Evolutionary conservation across 805 yeast species (phyloP).

Genomic region (Candida patagonica): DNA sequence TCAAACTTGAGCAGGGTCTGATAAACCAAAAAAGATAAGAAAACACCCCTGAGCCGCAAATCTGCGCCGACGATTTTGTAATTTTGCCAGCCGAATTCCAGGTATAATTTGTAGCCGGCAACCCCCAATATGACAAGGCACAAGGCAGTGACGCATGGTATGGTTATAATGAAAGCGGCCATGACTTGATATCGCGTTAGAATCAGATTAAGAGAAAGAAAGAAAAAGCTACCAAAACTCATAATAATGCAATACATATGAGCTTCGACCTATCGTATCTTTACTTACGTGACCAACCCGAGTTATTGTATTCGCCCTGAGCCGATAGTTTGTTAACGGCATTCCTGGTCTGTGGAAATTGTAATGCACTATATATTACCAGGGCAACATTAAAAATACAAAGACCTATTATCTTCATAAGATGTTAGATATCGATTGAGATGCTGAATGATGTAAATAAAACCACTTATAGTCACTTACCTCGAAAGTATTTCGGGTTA

Average conservation of each 20-base stretch:
- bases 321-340: constrained; percentile 20
- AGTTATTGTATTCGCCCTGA: constrained; percentile 9
- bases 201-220: constrained; percentile 11
- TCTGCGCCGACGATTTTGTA: constrained; percentile 43
- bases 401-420: constrained; percentile 25
- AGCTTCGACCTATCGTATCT: too few species aligned
- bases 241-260: too few species aligned
- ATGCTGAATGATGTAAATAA: too few species aligned
- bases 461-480: constrained; percentile 2
- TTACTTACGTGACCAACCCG: constrained; percentile 13
- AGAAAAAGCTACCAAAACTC: neutral
- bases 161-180: constrained; percentile 34
- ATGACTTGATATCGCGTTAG: constrained; percentile 9
- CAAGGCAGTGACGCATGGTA: constrained; percentile 34
- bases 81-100: constrained; percentile 38
- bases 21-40: constrained; percentile 28
- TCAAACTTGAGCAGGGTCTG: constrained; percentile 32
- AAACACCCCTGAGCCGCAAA: constrained; percentile 31
- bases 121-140: constrained; percentile 28
- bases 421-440: neutral
- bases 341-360: constrained; percentile 32
- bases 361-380: constrained; percentile 40
- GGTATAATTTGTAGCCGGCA: constrained; percentile 29
- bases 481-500: constrained; percentile 31
- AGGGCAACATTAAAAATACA: constrained; percentile 35